Evolutionary conservation across 1,284 basidiomycete genomes (phyloP).

Genomic region (Puccinia horiana): DNA sequence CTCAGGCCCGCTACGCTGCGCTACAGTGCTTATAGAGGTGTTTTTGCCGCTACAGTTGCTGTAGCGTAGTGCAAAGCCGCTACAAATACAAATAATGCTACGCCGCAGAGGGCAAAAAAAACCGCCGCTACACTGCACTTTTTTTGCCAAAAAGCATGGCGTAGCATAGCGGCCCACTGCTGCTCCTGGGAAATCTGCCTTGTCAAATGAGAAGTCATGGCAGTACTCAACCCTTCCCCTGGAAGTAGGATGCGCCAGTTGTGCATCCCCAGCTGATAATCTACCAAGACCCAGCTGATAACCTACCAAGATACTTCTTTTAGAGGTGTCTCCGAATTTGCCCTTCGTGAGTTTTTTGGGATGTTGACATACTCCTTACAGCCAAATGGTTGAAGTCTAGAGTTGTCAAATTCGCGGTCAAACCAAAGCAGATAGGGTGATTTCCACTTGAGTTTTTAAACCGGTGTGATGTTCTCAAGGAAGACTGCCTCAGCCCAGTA

Average conservation of each 20-base stretch:
- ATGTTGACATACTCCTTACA: constrained; percentile 11
- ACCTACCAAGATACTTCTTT: background rate
- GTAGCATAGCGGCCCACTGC: too few species aligned
- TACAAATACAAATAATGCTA: too few species aligned
- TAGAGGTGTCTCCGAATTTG: constrained; percentile 1
- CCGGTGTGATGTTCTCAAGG: constrained; percentile 17
- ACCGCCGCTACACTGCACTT: too few species aligned
- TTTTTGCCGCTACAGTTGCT: too few species aligned
- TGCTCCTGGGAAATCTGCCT: too few species aligned
- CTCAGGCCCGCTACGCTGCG: too few species aligned
- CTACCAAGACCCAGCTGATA: too few species aligned
- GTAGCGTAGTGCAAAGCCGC: too few species aligned
- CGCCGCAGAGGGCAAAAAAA: too few species aligned
- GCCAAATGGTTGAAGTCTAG: background rate
- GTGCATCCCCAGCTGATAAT: constrained; percentile 11
- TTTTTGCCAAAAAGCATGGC: too few species aligned
- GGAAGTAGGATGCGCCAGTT: constrained; percentile 21
- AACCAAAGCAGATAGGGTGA: constrained; percentile 5
- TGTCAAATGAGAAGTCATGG: background rate
- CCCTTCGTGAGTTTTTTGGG: background rate
- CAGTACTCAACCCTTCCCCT: background rate
- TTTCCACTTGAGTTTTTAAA: background rate
- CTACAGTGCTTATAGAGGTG: too few species aligned
- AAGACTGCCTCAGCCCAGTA: constrained; percentile 33
- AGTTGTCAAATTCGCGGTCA: background rate